phyloP scores from a whole-genome alignment of 139 green algal species.

The Volvox reticuliferus region DNA sequence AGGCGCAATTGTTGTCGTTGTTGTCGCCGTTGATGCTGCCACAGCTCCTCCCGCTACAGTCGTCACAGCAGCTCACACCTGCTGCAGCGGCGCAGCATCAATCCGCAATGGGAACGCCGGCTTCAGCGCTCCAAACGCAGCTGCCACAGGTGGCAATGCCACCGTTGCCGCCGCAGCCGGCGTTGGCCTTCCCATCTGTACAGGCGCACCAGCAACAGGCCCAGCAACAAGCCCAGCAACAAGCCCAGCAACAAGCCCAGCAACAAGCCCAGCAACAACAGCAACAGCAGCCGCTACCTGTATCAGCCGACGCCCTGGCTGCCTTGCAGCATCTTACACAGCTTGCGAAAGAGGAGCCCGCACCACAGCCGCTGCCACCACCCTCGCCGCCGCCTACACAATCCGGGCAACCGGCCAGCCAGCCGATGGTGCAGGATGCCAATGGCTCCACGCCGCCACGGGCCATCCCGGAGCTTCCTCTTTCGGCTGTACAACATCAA shows the following conservation, averaged over 20 bases:
- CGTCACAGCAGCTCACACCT: not conserved
- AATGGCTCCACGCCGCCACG: no score
- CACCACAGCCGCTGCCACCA: not conserved
- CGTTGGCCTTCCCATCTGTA: no score
- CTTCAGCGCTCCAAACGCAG: not conserved
- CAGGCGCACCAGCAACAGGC: not conserved
- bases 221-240: not conserved
- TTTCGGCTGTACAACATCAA: not conserved
- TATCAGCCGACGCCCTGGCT: not conserved
- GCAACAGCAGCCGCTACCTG: conserved; percentile 3
- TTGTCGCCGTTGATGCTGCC: not conserved
- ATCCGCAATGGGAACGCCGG: not conserved
- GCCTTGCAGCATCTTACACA: not conserved
- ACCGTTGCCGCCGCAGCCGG: not conserved
- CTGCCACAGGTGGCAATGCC: not conserved
- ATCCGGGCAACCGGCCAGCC: not conserved
- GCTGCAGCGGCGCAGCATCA: not conserved
- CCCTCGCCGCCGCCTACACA: not conserved
- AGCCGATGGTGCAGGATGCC: not conserved
- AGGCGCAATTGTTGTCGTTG: not conserved
- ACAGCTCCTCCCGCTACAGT: not conserved
- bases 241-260: not conserved
- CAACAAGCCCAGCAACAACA: not conserved
- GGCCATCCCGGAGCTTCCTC: no score
- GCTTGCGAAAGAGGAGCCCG: not conserved